Base-by-base conservation (phyloP, 768 basidiomycete species). In the Zangia roseola region DNA sequence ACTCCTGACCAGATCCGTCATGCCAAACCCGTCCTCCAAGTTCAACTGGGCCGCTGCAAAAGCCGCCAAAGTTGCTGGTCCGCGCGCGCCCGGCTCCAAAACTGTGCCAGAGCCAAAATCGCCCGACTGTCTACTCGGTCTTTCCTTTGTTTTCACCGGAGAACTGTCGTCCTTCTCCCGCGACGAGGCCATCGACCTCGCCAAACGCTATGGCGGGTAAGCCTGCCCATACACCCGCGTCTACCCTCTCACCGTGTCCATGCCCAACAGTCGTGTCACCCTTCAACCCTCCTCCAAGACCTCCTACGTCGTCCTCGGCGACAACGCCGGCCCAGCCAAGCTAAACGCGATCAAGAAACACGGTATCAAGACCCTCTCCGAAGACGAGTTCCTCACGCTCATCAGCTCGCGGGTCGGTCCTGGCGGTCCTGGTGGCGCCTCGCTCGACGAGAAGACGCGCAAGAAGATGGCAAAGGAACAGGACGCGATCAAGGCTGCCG, bases 111-210 rank as follows among this genome's bases (percentile, higher is more conserved):
- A 86, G 21, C 73, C 75, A n/a, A 91, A 87, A 61, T 75, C 80
- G 13, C 89, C 90, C 0, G 83, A 92, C 37, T 92, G 90, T 61
- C 75, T 99, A 9, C 79, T 84, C 0, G 94, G 94, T 0, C 74
- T 98, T 20, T 78, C 91, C 0, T 88, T 99, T 61, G 95, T 99
- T 19, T 99, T 99, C 56, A 98, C 97, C 0, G 97, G 94, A 14
- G 95, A 99, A 58, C 70, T 98, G 39, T 81, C 78, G 40, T 88
- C 86, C 50, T 83, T 98, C 55, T 84, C 91, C 2, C 78, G 97
- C 31, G 91, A 97, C 3, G 94, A 97, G 57, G 86, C 91, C 1
- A 64, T 75, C 23, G 93, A 95, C 58, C 68, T 95, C 6, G 95
- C 88, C 0, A 98, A 99, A 67, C 90, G 94, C 5, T 93, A 83